Conservation (phyloP, 176 grass and related monocot species). For the Aegilops tauschii region DNA sequence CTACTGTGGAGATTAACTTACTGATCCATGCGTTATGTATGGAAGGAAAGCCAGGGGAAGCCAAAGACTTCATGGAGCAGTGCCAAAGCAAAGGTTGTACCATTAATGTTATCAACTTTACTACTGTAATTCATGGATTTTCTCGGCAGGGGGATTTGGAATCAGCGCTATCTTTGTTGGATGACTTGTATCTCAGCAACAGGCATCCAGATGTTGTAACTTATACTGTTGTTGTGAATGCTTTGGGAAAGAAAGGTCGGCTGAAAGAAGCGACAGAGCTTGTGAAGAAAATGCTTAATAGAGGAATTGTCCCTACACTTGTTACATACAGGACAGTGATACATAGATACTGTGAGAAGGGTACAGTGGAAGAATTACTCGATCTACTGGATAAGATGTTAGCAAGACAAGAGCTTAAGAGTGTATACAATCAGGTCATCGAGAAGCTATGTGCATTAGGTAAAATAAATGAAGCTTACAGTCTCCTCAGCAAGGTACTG, state of each 20-base stretch:
- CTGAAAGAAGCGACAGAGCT: constrained; percentile 73
- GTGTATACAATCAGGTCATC: constrained; percentile 82
- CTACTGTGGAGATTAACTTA: constrained; percentile 83
- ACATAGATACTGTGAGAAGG: constrained; percentile 83
- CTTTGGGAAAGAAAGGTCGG: constrained; percentile 76
- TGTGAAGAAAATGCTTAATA: constrained; percentile 81
- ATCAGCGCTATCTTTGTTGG: constrained; percentile 75
- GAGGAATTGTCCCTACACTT: constrained; percentile 74
- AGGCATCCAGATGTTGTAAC: constrained; percentile 90
- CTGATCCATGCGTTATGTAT: constrained; percentile 81
- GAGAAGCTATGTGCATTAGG: constrained; percentile 85
- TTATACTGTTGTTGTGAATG: constrained; percentile 83
- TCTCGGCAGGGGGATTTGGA: constrained; percentile 72
- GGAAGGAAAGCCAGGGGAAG: constrained; percentile 54
- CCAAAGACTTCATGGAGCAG: constrained; percentile 85
- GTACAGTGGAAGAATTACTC: constrained; percentile 67
- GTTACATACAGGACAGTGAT: constrained; percentile 91
- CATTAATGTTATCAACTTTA: constrained; percentile 96
- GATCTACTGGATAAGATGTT: constrained; percentile 82
- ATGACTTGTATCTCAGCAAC: constrained; percentile 95
- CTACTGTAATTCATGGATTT: constrained; percentile 96
- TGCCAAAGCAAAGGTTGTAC: constrained; percentile 82
- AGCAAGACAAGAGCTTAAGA: constrained; percentile 51
- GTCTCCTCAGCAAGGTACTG: constrained; percentile 70
- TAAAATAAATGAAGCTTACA: constrained; percentile 67